Evolutionary conservation across 2,329 filamentous ascomycete species (phyloP).

Genomic region (Kalaharituber pfeilii): DNA sequence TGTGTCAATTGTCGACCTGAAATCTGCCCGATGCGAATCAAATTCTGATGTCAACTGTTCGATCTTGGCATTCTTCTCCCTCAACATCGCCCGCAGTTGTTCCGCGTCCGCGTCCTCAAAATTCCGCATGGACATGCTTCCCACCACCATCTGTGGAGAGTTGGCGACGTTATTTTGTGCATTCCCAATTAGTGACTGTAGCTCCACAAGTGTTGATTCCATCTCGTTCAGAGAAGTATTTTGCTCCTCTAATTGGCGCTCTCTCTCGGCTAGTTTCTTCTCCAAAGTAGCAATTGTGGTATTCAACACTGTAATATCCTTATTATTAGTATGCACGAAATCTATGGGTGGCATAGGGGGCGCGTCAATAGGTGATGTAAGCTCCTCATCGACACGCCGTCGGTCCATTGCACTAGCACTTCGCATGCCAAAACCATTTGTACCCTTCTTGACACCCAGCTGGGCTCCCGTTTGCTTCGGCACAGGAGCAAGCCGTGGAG

Average conservation of each 20-base stretch:
- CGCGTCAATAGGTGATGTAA: conserved; percentile 7
- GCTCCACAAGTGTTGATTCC: conserved; percentile 69
- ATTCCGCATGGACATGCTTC: conserved; percentile 11
- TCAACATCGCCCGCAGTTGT: conserved; percentile 63
- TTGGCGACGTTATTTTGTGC: conserved; percentile 29
- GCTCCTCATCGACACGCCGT: conserved; percentile 5
- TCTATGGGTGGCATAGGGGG: not conserved
- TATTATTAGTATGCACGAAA: not conserved
- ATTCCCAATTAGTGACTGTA: conserved; percentile 54
- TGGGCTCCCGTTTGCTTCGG: conserved; percentile 9
- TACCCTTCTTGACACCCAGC: conserved; percentile 14
- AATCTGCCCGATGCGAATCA: conserved; percentile 84
- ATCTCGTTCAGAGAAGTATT: conserved; percentile 68
- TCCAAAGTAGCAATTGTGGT: conserved; percentile 55
- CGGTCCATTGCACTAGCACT: conserved; percentile 17
- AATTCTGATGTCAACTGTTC: conserved; percentile 85
- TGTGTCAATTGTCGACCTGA: conserved; percentile 90
- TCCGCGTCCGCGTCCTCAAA: conserved; percentile 53
- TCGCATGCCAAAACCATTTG: conserved; percentile 8
- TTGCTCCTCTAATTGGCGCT: conserved; percentile 78
- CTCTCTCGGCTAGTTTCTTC: conserved; percentile 61
- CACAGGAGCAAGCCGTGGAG: conserved; percentile 9
- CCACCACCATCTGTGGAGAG: conserved; percentile 4
- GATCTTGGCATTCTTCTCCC: conserved; percentile 96
- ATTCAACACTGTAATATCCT: conserved; percentile 27